These are phyloP conservation scores for Nicotiana obtusifolia DNA, from an alignment of 257 asterid species.

Conservation along the genomic window DNA sequence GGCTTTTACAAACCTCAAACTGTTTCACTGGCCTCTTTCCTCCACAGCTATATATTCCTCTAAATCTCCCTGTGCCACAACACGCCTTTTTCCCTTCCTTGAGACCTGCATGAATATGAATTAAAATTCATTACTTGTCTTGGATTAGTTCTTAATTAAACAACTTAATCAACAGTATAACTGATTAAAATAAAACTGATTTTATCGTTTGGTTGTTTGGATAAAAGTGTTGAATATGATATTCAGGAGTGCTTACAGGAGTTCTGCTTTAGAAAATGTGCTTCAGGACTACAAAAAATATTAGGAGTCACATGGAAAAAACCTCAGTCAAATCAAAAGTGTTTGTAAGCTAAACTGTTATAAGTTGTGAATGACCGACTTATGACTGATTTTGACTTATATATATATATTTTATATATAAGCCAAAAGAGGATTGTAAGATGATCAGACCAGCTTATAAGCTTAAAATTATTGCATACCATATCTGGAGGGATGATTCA, in stretches of 20 bases:
- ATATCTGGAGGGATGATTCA: constrained; percentile 34
- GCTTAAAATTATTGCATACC: constrained; percentile 21
- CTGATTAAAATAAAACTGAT: too few relatives aligned
- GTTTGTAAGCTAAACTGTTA: neutral
- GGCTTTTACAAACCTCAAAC: constrained; percentile 25
- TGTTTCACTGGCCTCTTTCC: constrained; percentile 23
- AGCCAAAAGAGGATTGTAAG: neutral
- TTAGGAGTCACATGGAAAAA: too few relatives aligned
- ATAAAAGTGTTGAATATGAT: neutral
- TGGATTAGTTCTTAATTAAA: neutral
- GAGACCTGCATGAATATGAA: constrained; percentile 10
- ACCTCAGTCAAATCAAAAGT: neutral
- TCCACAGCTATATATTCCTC: constrained; percentile 31
- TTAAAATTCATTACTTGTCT: too few relatives aligned
- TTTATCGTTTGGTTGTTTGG: neutral
- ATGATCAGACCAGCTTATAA: too few relatives aligned
- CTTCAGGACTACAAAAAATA: neutral
- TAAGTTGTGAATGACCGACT: neutral
- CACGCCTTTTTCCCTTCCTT: constrained; percentile 33
- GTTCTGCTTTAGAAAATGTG: too few relatives aligned
- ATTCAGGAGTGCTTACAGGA: too few relatives aligned
- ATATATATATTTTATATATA: too few relatives aligned
- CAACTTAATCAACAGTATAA: neutral
- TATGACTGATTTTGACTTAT: neutral
- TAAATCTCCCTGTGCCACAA: constrained; percentile 28